Percentiles rank a stretch among this genome's conserved stretches.
Conservation (phyloP, 2,329 filamentous ascomycete genomes). For the Sarocladiaceae sp. region DNA sequence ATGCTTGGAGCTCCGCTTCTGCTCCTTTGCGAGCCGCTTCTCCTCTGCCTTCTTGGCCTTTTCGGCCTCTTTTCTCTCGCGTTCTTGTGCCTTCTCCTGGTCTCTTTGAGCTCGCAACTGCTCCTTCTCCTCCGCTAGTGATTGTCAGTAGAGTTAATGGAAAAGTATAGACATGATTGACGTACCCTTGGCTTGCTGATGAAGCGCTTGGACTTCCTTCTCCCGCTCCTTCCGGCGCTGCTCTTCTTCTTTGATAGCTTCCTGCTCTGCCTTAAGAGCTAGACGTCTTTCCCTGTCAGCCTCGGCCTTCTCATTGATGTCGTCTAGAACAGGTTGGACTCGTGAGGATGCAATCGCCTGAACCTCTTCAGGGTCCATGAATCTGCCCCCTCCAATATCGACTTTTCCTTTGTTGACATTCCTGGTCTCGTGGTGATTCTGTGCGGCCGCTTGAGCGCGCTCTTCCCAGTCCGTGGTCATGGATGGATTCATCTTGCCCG, state of each 20-base stretch:
- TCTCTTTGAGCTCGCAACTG: conserved; percentile 24
- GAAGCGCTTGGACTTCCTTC: conserved; percentile 48
- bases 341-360: conserved; percentile 73
- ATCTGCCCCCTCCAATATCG: conserved; percentile 76
- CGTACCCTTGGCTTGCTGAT: conserved; percentile 57
- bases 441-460: conserved; percentile 67
- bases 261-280: conserved; percentile 59
- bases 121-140: conserved; percentile 42
- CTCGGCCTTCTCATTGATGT: conserved; percentile 77
- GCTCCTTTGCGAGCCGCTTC: conserved; percentile 44
- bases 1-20: conserved; percentile 43
- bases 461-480: conserved; percentile 74
- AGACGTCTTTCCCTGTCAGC: conserved; percentile 63
- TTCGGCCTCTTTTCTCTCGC: conserved; percentile 45
- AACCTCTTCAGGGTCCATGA: conserved; percentile 72
- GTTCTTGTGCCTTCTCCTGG: conserved; percentile 25
- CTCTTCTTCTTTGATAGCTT: conserved; percentile 49
- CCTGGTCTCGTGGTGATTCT: conserved; percentile 59
- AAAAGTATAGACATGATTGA: conserved; percentile 11
- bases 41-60: conserved; percentile 50
- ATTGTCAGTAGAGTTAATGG: conserved; percentile 11
- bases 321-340: conserved; percentile 79
- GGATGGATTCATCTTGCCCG: conserved; percentile 66
- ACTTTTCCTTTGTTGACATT: conserved; percentile 51
- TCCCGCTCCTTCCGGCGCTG: conserved; percentile 44